Evolutionary conservation across 305 asterid genomes (phyloP), one percentile per base, ranked within the genome.

Genomic region (Petunia hybrid): DNA sequence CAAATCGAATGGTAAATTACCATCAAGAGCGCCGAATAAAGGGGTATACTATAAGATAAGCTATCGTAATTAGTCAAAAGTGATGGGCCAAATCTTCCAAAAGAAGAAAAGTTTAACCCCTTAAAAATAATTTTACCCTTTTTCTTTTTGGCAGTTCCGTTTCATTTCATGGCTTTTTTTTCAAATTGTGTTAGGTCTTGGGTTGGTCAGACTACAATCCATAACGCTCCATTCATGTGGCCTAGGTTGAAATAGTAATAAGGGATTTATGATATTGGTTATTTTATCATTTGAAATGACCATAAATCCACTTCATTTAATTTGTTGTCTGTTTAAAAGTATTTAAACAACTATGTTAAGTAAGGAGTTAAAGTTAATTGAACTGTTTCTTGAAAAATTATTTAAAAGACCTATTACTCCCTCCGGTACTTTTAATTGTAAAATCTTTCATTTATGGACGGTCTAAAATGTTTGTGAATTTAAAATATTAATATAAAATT

Each of bases 21-120:
- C 35, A 78, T 62, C 31, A 51, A 78, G 73, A 78, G 74, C 45
- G 80, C 57, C 70, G 80, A 77, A 43, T 43, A 59, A 59, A 77
- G 70, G 56, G 38, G 31, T 64, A 61, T 41, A 22, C 31, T 22
- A 46, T 77, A 77, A 64, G 74, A 53, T 73, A 73, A 73, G 46
- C 78, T 43, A 46, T 43, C 81, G 81, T 78, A 78, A 78, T 78
- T 78, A 78, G 48, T 78, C 74, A 78, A 78, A 62, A 62, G 60
- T 14, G 1, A 78, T 62, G 74, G 74, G 74, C 0, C 74, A 73
- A 78, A 62, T 78, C 48, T 78, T 64, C 46, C 60, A 62, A 78
- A 59, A 60, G 38, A 62, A 78, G 74, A 42, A 62, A 78, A 78
- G 71, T 78, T 78, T 77, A 71, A 59, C 41, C 57, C 41, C 35